A percentile compares a stretch with the other conserved stretches of the same genome.
These are phyloP conservation scores for Bacidia gigantensis DNA, from an alignment of 495 filamentous ascomycete species.

Conservation along the genomic window DNA sequence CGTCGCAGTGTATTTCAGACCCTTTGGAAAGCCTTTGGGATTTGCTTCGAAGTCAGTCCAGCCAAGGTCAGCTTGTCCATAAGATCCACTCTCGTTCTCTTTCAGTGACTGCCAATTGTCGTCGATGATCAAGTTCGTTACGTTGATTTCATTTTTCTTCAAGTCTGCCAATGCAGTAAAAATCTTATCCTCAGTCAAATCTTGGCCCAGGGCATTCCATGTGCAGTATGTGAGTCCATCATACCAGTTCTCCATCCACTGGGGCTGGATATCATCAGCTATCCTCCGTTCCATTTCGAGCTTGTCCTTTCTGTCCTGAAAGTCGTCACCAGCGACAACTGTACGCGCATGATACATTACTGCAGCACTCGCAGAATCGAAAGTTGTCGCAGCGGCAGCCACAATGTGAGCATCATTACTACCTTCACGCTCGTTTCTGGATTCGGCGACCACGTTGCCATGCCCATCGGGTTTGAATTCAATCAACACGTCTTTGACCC, in stretches of 20 bases:
- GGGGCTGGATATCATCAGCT: constrained; percentile 34
- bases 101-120: constrained; percentile 86
- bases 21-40: constrained; percentile 60
- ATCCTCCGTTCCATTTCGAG: constrained; percentile 31
- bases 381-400: constrained; percentile 57
- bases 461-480: constrained; percentile 50
- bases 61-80: constrained; percentile 36
- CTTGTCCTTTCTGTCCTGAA: constrained; percentile 19
- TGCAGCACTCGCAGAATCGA: constrained; percentile 65
- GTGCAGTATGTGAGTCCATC: constrained; percentile 78
- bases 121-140: constrained; percentile 80
- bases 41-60: constrained; percentile 77
- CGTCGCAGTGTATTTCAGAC: constrained; percentile 53
- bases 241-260: constrained; percentile 81
- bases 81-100: constrained; percentile 39
- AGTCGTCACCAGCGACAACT: constrained; percentile 36
- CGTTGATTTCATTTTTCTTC: constrained; percentile 54
- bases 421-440: constrained; percentile 51
- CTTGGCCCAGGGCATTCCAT: constrained; percentile 84
- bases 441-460: constrained; percentile 54
- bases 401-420: constrained; percentile 48
- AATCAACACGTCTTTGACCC: constrained; percentile 56
- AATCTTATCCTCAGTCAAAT: constrained; percentile 68
- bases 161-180: constrained; percentile 57
- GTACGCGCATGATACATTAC: constrained; percentile 77